Evolutionary conservation across 2,329 filamentous ascomycete genomes (phyloP).

Genomic region (Ascochyta viciae-villosae): DNA sequence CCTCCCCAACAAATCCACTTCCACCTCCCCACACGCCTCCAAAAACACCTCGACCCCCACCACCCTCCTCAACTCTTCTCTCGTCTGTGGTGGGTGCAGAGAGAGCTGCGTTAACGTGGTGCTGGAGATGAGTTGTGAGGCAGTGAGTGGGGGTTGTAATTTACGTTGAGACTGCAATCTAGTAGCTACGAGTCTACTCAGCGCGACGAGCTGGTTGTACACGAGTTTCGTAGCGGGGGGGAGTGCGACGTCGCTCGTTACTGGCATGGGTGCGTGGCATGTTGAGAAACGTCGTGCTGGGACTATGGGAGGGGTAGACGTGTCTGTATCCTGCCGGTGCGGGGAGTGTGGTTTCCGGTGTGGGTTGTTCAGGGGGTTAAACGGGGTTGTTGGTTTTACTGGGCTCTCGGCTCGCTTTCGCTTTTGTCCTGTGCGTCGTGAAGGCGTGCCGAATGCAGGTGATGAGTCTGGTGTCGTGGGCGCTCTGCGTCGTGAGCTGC

Average conservation of each 20-base stretch:
- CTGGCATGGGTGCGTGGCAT: no score
- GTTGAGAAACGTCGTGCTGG: no score
- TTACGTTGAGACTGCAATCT: no score
- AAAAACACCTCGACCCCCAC: constrained; percentile 33
- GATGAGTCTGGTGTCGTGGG: constrained; percentile 28
- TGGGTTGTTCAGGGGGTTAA: neutral
- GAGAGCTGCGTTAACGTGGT: constrained; percentile 34
- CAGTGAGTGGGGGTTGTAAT: no score
- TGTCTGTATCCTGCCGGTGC: no score
- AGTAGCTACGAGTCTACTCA: no score
- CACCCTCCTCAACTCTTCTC: constrained; percentile 33
- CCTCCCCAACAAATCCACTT: constrained; percentile 35
- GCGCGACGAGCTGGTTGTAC: no score
- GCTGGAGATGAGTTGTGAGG: constrained; percentile 24
- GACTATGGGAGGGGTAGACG: no score
- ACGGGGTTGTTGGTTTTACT: neutral
- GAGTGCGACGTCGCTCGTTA: no score
- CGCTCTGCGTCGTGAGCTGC: neutral
- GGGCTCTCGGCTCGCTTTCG: constrained; percentile 35
- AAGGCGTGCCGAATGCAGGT: constrained; percentile 30
- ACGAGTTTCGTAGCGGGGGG: no score
- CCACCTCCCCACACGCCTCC: constrained; percentile 27
- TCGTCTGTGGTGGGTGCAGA: constrained; percentile 23
- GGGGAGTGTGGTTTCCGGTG: neutral
- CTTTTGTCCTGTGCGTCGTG: constrained; percentile 24